Conservation (phyloP, 1,284 basidiomycete species). For the Coniferiporia sulphurascens region DNA sequence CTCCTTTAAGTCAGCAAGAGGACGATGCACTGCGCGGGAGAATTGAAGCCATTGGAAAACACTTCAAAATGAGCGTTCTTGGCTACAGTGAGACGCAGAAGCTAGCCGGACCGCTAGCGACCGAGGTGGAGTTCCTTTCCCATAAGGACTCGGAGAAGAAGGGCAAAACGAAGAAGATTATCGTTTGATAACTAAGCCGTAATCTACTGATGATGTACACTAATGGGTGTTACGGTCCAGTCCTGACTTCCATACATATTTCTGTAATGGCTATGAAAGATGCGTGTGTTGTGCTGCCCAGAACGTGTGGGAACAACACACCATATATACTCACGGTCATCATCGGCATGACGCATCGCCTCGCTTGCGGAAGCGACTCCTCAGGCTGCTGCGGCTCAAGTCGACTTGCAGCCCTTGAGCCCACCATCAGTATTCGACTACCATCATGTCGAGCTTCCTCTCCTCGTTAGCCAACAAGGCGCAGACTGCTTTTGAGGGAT, state of each 20-base stretch:
- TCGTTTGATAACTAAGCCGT: slow-evolving; percentile 46
- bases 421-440: not conserved
- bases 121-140: slow-evolving; percentile 91
- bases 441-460: slow-evolving; percentile 38
- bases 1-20: slow-evolving; percentile 46
- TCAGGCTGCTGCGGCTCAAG: no score
- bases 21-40: slow-evolving; percentile 61
- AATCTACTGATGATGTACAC: slow-evolving; percentile 9
- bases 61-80: slow-evolving; percentile 90
- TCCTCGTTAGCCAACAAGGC: slow-evolving; percentile 68
- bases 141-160: slow-evolving; percentile 97
- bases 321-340: not conserved
- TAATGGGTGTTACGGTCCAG: not conserved
- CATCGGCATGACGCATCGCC: no score
- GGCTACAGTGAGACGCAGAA: slow-evolving; percentile 74
- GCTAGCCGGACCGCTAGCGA: slow-evolving; percentile 77
- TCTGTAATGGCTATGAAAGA: not conserved
- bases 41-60: slow-evolving; percentile 69
- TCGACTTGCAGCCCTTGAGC: not conserved
- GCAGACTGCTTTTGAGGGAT: slow-evolving; percentile 56
- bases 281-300: no score
- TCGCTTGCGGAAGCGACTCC: no score
- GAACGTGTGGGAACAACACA: not conserved
- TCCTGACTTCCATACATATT: slow-evolving; percentile 1
- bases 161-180: slow-evolving; percentile 79